These are phyloP conservation scores for Plasmodium knowlesi DNA, from an alignment of 169 alveolate genomes.

Conservation along the genomic window DNA sequence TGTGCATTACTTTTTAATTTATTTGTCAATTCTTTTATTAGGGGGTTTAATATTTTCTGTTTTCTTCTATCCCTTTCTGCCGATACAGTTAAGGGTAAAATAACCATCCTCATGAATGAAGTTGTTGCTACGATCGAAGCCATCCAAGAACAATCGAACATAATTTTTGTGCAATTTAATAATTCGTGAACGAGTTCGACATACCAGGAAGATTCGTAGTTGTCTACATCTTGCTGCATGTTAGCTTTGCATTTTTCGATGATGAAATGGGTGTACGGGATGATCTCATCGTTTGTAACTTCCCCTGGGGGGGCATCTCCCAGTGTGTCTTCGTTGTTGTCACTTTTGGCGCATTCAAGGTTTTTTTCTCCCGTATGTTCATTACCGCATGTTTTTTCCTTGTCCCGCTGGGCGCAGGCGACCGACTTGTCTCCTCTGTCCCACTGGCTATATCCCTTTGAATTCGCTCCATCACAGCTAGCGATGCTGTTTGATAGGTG, in stretches of 20 bases:
- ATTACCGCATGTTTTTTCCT: not conserved
- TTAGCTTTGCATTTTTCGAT: constrained; percentile 44
- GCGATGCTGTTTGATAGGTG: not conserved
- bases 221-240: constrained; percentile 23
- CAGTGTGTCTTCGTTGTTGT: not conserved
- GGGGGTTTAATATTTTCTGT: constrained; percentile 79
- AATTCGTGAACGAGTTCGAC: constrained; percentile 37
- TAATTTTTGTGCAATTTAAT: constrained; percentile 33
- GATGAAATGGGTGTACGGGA: constrained; percentile 35
- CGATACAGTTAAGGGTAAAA: constrained; percentile 80
- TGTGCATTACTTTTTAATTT: constrained; percentile 77
- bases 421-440: not conserved
- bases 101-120: constrained; percentile 72
- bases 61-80: constrained; percentile 83
- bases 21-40: constrained; percentile 78
- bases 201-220: constrained; percentile 56
- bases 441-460: not conserved
- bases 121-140: constrained; percentile 72
- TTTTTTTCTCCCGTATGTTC: not conserved
- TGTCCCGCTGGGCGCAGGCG: not conserved
- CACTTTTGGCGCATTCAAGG: not conserved
- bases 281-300: not conserved
- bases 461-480: not conserved
- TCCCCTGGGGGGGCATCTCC: not conserved
- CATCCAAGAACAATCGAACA: constrained; percentile 59